phyloP scores from a whole-genome alignment of 2,329 filamentous ascomycete species.

The Fusarium sp. region DNA sequence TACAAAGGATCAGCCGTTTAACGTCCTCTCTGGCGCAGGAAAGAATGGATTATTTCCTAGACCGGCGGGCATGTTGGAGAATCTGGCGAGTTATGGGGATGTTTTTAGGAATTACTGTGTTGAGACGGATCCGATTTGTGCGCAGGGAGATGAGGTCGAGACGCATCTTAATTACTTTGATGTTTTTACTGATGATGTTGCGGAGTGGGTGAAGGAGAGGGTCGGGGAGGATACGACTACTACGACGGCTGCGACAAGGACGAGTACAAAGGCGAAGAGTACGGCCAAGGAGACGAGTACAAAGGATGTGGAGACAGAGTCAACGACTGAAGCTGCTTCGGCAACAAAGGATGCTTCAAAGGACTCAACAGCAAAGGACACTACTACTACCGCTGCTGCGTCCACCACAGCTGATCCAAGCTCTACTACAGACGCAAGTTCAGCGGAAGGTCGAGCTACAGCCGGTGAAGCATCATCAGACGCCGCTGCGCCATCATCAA shows the following conservation, averaged over 20 bases:
- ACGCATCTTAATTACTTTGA: constrained; percentile 21
- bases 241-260: neutral
- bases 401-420: neutral
- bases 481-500: constrained; percentile 1
- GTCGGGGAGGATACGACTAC: neutral
- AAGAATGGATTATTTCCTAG: constrained; percentile 12
- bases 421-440: neutral
- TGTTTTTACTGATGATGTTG: constrained; percentile 3
- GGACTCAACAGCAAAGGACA: neutral
- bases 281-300: neutral
- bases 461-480: neutral
- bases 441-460: neutral
- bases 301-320: neutral
- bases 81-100: constrained; percentile 8
- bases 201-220: constrained; percentile 6
- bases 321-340: neutral
- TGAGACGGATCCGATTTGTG: constrained; percentile 13
- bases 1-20: constrained; percentile 6
- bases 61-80: constrained; percentile 5
- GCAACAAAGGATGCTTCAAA: neutral
- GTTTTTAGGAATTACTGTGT: constrained; percentile 6
- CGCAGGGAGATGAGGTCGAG: neutral
- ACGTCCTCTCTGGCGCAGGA: neutral
- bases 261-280: neutral
- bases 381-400: neutral